A percentile compares a stretch with the other conserved stretches of the same genome.
Conservation (phyloP, 2,329 filamentous ascomycete genomes). For the Sordariomycetes sp. region DNA sequence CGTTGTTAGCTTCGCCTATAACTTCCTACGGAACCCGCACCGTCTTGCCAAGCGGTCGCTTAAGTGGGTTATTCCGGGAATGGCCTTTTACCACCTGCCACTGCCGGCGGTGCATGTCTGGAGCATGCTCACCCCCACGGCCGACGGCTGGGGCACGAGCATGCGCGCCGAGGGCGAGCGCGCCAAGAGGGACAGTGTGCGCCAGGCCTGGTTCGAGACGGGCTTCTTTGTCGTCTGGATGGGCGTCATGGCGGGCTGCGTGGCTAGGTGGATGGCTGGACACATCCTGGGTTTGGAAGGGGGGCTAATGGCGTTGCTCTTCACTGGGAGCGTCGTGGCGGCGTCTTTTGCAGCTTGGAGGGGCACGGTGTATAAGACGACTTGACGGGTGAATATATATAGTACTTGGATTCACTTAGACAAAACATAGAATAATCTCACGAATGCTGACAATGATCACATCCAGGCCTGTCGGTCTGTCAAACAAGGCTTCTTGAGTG, state of each 20-base stretch:
- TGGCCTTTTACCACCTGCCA: slow-evolving; percentile 14
- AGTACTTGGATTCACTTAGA: no score
- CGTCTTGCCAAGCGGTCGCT: slow-evolving; percentile 8
- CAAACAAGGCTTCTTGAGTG: no score
- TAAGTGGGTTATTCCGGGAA: slow-evolving; percentile 12
- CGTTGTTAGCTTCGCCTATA: slow-evolving; percentile 8
- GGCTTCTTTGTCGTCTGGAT: slow-evolving; percentile 15
- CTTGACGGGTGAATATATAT: no score
- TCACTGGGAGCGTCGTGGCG: background rate
- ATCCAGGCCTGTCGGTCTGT: no score
- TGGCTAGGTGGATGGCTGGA: slow-evolving; percentile 3
- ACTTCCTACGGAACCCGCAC: slow-evolving; percentile 13
- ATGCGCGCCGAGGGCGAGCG: slow-evolving; percentile 12
- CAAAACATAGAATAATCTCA: no score
- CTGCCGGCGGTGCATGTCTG: slow-evolving; percentile 14
- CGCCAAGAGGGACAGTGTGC: slow-evolving; percentile 8
- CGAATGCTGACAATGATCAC: no score
- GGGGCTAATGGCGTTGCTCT: background rate
- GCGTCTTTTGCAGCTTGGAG: background rate
- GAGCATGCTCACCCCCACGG: slow-evolving; percentile 13
- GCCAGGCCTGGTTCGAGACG: slow-evolving; percentile 13
- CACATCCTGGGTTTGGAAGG: background rate
- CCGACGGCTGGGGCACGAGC: slow-evolving; percentile 14
- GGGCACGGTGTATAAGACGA: background rate
- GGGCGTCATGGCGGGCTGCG: slow-evolving; percentile 9